phyloP scores from a whole-genome alignment of 1,284 basidiomycete species.

The Marasmius tenuissimus region DNA sequence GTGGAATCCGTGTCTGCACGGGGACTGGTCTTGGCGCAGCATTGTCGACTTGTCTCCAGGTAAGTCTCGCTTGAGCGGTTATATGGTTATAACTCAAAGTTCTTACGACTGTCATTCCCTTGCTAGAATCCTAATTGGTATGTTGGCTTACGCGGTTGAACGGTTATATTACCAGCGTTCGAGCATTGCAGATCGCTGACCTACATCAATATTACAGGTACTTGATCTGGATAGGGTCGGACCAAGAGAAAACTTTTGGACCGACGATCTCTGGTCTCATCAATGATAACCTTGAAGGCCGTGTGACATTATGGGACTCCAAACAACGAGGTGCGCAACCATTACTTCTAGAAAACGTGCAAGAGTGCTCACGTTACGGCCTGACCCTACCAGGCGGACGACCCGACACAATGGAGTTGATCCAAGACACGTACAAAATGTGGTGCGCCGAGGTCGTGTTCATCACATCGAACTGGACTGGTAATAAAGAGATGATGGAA shows the following conservation, averaged over 20 bases:
- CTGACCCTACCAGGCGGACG: slow-evolving; percentile 38
- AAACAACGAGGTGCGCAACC: slow-evolving; percentile 48
- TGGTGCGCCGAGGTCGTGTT: slow-evolving; percentile 79
- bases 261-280: slow-evolving; percentile 72
- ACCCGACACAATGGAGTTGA: slow-evolving; percentile 74
- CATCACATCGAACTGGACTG: slow-evolving; percentile 74
- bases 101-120: background rate
- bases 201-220: slow-evolving; percentile 10
- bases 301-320: slow-evolving; percentile 71
- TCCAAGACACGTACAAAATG: slow-evolving; percentile 62
- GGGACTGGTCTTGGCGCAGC: slow-evolving; percentile 78
- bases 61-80: slow-evolving; percentile 29
- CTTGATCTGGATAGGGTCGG: slow-evolving; percentile 49
- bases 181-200: slow-evolving; percentile 4
- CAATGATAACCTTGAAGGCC: slow-evolving; percentile 65
- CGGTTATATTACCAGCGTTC: background rate
- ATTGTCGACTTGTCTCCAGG: slow-evolving; percentile 75
- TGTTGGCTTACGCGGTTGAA: background rate
- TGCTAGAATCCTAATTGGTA: background rate
- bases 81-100: background rate
- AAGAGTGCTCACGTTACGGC: background rate
- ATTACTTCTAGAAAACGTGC: background rate
- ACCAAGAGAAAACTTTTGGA: slow-evolving; percentile 78
- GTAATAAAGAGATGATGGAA: slow-evolving; percentile 73
- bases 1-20: slow-evolving; percentile 76